phyloP scores from a whole-genome alignment of 2,329 filamentous ascomycete genomes.

The Daldinia sp. region DNA sequence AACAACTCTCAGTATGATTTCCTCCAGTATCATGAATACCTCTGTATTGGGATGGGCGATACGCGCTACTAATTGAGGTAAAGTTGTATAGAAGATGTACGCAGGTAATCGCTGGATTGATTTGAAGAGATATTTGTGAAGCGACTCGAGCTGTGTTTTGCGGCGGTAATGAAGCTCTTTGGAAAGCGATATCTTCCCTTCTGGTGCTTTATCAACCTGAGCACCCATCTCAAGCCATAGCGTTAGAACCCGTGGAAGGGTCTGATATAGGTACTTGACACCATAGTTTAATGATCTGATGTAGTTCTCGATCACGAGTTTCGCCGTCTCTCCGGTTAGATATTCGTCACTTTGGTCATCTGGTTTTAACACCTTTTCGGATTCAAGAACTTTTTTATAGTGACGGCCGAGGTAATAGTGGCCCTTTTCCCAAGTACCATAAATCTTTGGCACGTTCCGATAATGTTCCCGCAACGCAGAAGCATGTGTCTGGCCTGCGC shows the following conservation, averaged over 20 bases:
- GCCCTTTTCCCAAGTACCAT: conserved; percentile 88
- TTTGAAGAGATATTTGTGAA: conserved; percentile 83
- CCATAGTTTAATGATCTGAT: conserved; percentile 87
- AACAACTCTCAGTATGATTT: conserved; percentile 89
- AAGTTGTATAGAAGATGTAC: conserved; percentile 82
- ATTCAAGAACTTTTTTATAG: conserved; percentile 95
- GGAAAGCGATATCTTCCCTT: conserved; percentile 66
- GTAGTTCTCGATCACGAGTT: conserved; percentile 94
- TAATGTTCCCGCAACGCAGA: conserved; percentile 84
- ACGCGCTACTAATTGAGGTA: conserved; percentile 95
- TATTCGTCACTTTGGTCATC: conserved; percentile 83
- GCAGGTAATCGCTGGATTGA: conserved; percentile 79
- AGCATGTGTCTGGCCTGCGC: conserved; percentile 91
- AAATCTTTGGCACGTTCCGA: conserved; percentile 79
- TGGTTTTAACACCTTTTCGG: conserved; percentile 81
- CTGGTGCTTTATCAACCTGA: conserved; percentile 73
- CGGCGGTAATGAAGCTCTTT: conserved; percentile 67
- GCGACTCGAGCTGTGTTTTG: conserved; percentile 73
- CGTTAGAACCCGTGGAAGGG: conserved; percentile 88
- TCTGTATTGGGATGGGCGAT: conserved; percentile 86
- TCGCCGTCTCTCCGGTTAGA: conserved; percentile 82
- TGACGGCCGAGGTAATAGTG: conserved; percentile 97
- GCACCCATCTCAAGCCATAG: conserved; percentile 94
- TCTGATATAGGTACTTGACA: conserved; percentile 96
- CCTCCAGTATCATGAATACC: conserved; percentile 81